These are phyloP conservation scores for Dictyophora rubrovolvata DNA, from an alignment of 768 basidiomycete genomes.

Conservation along the genomic window DNA sequence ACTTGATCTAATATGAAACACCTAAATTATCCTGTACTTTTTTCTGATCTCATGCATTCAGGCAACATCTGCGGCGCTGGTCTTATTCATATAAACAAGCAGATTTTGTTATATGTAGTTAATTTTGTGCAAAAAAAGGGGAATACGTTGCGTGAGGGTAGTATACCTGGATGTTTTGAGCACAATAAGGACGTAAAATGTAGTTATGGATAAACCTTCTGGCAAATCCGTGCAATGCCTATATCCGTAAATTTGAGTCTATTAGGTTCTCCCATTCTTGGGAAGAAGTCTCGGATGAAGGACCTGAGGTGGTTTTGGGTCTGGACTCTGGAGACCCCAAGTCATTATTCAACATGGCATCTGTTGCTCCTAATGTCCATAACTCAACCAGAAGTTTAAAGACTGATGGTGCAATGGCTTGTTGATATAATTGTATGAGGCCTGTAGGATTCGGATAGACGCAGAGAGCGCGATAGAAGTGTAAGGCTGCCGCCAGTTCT, in stretches of 20 bases:
- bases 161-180: background rate
- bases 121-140: too few relatives aligned
- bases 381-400: constrained; percentile 83
- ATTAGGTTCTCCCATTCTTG: constrained; percentile 88
- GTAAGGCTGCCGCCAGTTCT: constrained; percentile 66
- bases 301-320: constrained; percentile 39
- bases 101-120: too few relatives aligned
- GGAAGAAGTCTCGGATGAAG: constrained; percentile 79
- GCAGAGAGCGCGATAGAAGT: constrained; percentile 87
- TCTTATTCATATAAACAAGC: too few relatives aligned
- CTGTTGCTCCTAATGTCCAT: constrained; percentile 45
- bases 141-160: too few relatives aligned
- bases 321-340: constrained; percentile 35
- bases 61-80: too few relatives aligned
- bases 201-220: background rate
- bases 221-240: constrained; percentile 22
- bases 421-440: constrained; percentile 89
- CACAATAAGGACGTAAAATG: background rate
- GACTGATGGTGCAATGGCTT: constrained; percentile 71
- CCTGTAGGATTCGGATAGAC: constrained; percentile 95
- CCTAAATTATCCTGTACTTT: too few relatives aligned
- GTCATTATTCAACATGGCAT: constrained; percentile 30
- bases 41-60: too few relatives aligned
- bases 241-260: constrained; percentile 53
- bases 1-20: constrained; percentile 92